These are phyloP conservation scores for Hydnomerulius pinastri DNA, from an alignment of 768 basidiomycete genomes.

Conservation along the genomic window DNA sequence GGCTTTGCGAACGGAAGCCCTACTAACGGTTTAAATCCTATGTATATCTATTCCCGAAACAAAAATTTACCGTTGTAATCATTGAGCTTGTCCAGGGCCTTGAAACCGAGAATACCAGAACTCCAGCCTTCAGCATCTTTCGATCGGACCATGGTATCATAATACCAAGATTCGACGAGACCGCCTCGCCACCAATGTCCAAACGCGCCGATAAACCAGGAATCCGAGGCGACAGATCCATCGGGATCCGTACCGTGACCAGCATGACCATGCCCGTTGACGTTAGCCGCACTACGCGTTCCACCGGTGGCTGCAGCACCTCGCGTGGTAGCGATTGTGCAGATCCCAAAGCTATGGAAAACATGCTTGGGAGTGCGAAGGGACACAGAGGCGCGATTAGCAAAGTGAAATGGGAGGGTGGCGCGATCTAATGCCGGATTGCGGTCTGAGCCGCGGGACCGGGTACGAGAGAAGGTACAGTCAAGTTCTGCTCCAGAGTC, in stretches of 20 bases:
- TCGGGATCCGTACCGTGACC: constrained; percentile 38
- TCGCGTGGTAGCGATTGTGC: constrained; percentile 68
- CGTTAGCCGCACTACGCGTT: constrained; percentile 52
- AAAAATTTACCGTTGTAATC: constrained; percentile 60
- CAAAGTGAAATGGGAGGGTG: constrained; percentile 68
- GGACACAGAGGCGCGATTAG: constrained; percentile 89
- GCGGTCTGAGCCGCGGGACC: constrained; percentile 24
- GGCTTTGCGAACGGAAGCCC: constrained; percentile 56
- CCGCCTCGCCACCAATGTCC: constrained; percentile 92
- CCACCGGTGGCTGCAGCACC: constrained; percentile 46
- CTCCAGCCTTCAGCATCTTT: constrained; percentile 75
- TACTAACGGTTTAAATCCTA: constrained; percentile 21
- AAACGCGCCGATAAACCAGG: constrained; percentile 90
- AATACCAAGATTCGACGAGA: constrained; percentile 78
- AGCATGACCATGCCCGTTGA: constrained; percentile 17
- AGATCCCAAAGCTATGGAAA: constrained; percentile 84
- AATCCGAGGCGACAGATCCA: constrained; percentile 62
- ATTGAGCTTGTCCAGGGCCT: constrained; percentile 68
- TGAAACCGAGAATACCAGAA: constrained; percentile 77
- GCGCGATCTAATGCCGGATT: constrained; percentile 24
- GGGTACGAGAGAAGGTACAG: constrained; percentile 27
- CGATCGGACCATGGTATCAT: constrained; percentile 60
- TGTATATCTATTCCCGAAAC: neutral
- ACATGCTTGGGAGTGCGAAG: constrained; percentile 89
- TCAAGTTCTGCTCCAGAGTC: constrained; percentile 44